phyloP scores from a whole-genome alignment of 768 basidiomycete species.

The Albatrellus ellisii region DNA sequence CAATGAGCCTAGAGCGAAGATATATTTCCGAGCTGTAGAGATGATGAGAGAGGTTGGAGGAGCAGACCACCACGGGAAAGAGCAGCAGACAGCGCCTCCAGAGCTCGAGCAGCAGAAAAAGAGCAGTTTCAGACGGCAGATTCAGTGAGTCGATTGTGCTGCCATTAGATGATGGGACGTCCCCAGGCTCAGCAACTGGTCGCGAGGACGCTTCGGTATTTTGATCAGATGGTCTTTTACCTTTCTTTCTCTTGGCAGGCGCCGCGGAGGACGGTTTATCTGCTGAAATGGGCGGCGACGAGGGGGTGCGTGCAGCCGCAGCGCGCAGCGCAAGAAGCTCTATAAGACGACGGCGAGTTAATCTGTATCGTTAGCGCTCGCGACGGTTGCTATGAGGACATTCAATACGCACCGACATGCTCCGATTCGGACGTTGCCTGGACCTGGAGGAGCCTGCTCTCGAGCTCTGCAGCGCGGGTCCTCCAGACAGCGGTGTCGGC shows the following conservation, averaged over 20 bases:
- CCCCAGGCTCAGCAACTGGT: too few relatives aligned
- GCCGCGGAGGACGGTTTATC: neutral
- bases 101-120: conserved; percentile 8
- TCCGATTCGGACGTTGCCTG: neutral
- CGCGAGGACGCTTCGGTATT: too few relatives aligned
- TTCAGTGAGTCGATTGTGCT: too few relatives aligned
- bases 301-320: neutral
- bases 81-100: neutral
- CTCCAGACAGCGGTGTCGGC: conserved; percentile 7
- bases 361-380: too few relatives aligned
- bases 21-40: conserved; percentile 1
- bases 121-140: too few relatives aligned
- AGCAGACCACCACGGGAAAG: neutral
- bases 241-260: neutral
- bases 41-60: neutral
- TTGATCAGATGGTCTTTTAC: too few relatives aligned
- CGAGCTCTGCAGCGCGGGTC: conserved; percentile 3
- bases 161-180: too few relatives aligned
- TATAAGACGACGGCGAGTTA: too few relatives aligned
- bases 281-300: neutral
- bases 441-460: conserved; percentile 1
- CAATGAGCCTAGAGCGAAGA: neutral
- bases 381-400: too few relatives aligned
- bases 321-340: neutral
- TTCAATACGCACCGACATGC: conserved; percentile 1